Base-by-base conservation (phyloP, 768 basidiomycete genomes). In the Tulasnella sp. region DNA sequence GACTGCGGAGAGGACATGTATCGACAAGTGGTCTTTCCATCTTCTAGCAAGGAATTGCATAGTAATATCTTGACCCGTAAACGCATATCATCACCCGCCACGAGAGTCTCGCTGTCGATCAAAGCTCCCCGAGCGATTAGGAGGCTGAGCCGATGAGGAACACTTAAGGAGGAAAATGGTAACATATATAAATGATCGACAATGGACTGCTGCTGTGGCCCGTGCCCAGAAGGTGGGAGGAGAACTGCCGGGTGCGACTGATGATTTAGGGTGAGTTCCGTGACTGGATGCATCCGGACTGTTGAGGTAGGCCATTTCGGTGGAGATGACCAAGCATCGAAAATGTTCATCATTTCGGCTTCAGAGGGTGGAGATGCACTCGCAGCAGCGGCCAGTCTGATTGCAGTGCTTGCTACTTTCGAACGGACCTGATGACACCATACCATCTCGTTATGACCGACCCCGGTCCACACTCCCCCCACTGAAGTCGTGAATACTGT, bases 381-480 rank as follows among this genome's bases (percentile, higher is more conserved):
- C 52, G 29, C 26, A 32, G 42, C 22, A 59, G 67, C 65, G 7
- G 85, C 85, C 12, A 91, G 81, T 76, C 93, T 91, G 6, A 98
- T 80, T 32, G 89, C 88, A 22, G 88, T 87, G 68, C 92, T 84
- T 17, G 95, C 95, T 39, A 96, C 83, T 29, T 88, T 86, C 90
- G 90, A 93, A 44, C 97, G 89, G 11, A 98, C 89, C 80, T 99
- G 97, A 80, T 98, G 93, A 78, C 97, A 98, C 97, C 97, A 99
- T 4, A 98, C 94, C 87, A 98, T 95, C 73, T 92, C 95, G 47
- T 88, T 88, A 79, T 99, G 97, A 32, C 95, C 96, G 5, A 98
- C 92, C 1, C 94, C 93, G 1, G 95, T 93, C 92, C 95, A 96
- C 2, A 89, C 86, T n/a, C 93, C 92, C 64, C 95, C 91, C 32